These are phyloP conservation scores for Cladophialophora yegresii DNA, from an alignment of 2,329 filamentous ascomycete genomes.

Conservation along the genomic window DNA sequence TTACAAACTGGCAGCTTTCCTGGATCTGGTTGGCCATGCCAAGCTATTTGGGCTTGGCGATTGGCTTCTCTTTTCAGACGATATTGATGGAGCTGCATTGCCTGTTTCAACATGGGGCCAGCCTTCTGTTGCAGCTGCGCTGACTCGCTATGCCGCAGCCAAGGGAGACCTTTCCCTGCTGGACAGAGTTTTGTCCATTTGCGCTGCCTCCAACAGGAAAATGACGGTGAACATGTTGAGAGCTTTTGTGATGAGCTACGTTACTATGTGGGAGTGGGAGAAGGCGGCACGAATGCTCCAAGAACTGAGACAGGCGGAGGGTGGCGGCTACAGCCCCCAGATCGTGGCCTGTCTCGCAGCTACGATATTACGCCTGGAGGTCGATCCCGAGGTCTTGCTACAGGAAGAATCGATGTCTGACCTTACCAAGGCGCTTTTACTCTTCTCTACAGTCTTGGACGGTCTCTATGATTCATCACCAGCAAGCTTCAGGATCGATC, in stretches of 20 bases:
- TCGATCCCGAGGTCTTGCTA: slow-evolving; percentile 4
- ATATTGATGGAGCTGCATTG: slow-evolving; percentile 59
- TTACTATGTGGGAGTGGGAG: slow-evolving; percentile 27
- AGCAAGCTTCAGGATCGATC: slow-evolving; percentile 25
- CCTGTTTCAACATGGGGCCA: slow-evolving; percentile 49
- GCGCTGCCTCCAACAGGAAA: slow-evolving; percentile 12
- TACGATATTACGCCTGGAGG: slow-evolving; percentile 29
- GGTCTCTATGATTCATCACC: slow-evolving; percentile 26
- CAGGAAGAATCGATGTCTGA: slow-evolving; percentile 10
- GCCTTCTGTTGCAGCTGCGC: slow-evolving; percentile 53
- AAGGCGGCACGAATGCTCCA: slow-evolving; percentile 19
- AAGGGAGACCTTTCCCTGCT: slow-evolving; percentile 45
- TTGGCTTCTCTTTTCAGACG: slow-evolving; percentile 56
- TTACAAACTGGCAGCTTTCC: slow-evolving; percentile 49
- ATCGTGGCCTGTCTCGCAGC: slow-evolving; percentile 45
- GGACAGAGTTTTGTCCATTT: slow-evolving; percentile 15
- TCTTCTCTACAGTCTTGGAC: slow-evolving; percentile 29
- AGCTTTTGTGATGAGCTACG: slow-evolving; percentile 25
- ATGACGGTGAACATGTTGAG: slow-evolving; percentile 31
- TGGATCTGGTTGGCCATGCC: slow-evolving; percentile 54
- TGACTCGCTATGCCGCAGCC: slow-evolving; percentile 58
- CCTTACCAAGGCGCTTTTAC: slow-evolving; percentile 13
- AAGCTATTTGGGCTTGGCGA: slow-evolving; percentile 53
- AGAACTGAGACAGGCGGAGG: slow-evolving; percentile 30
- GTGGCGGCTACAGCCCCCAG: slow-evolving; percentile 35